Conservation (phyloP, 331 rosid genomes). For the Rhamnella rubrinervis region DNA sequence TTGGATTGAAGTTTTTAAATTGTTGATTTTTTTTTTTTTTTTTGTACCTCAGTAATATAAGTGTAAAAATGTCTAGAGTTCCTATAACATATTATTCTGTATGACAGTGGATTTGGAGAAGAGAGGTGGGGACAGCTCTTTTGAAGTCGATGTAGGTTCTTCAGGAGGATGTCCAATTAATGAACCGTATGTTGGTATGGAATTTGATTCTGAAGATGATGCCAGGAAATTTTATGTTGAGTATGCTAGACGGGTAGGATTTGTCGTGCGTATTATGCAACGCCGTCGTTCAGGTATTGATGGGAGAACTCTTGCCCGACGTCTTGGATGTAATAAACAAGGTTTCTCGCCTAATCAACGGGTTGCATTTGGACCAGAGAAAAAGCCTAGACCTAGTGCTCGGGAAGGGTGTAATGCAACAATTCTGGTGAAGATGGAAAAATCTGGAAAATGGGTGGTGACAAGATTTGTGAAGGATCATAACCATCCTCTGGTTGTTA, state of each 20-base stretch:
- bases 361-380: conserved; percentile 50
- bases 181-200: conserved; percentile 76
- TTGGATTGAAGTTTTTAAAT: neutral
- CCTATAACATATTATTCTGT: neutral
- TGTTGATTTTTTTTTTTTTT: neutral
- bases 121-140: conserved; percentile 36
- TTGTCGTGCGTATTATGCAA: conserved; percentile 75
- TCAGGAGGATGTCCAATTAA: conserved; percentile 41
- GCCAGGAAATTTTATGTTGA: conserved; percentile 62
- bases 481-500: conserved; percentile 65
- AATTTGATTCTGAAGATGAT: conserved; percentile 68
- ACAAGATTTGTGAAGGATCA: conserved; percentile 73
- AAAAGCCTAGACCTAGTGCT: conserved; percentile 68
- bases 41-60: neutral
- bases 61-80: conserved; percentile 27
- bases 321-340: conserved; percentile 80
- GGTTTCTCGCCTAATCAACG: conserved; percentile 68
- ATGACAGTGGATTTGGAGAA: conserved; percentile 53
- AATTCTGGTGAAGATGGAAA: conserved; percentile 74
- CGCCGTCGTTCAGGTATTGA: conserved; percentile 73
- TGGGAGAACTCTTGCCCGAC: conserved; percentile 83
- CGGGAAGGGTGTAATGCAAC: conserved; percentile 89
- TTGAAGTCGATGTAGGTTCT: conserved; percentile 42
- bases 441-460: conserved; percentile 76
- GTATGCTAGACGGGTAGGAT: conserved; percentile 68